Base-by-base conservation (phyloP, 2,329 filamentous ascomycete species). In the Pestalotiopsis sp. region DNA sequence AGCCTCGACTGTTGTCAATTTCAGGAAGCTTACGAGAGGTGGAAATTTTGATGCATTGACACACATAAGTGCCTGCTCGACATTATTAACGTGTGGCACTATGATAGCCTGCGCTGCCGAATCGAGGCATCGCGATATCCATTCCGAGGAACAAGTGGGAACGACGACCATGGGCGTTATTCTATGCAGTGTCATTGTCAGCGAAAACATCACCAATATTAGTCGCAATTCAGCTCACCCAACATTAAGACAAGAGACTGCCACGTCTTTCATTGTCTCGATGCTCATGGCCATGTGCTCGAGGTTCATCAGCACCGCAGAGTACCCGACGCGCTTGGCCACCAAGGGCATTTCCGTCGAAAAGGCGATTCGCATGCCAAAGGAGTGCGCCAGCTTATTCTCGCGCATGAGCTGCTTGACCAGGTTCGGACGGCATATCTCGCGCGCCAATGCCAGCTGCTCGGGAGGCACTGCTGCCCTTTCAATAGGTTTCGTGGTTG, bases 261-360 rank as follows among this genome's bases (percentile, higher is more conserved):
- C 65, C 3, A 69, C 65, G 25, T 69, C 68, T 17, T 67, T 69
- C 68, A 69, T 67, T 45, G 58, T 64, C 49, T 69, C 68, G 13
- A 69, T 69, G 49, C 68, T 67, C 68, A 69, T 69, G 39, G 68
- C 64, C 68, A 67, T 69, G 41, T 69, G 68, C 61, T 69, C 68
- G 11, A 69, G 65, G 36, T 69, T 69, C 68, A 69, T 69, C 20
- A 69, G 20, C 14, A 69, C 20, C 52, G 68, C 68, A 6, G 65
- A 67, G 52, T 69, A 69, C 0, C 68, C 68, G 2, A 65, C 68
- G 3, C 68, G 66, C 65, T 67, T 69, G 27, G 65, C 68, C 3
- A 69, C 59, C 9, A 69, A 59, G 52, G 68, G 68, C 49, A 69
- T 69, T 52, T 69, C 68, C 4, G 65, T 67, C 17, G 65, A 67